These are phyloP conservation scores for Mycena venus DNA, from an alignment of 768 basidiomycete species.

Conservation along the genomic window DNA sequence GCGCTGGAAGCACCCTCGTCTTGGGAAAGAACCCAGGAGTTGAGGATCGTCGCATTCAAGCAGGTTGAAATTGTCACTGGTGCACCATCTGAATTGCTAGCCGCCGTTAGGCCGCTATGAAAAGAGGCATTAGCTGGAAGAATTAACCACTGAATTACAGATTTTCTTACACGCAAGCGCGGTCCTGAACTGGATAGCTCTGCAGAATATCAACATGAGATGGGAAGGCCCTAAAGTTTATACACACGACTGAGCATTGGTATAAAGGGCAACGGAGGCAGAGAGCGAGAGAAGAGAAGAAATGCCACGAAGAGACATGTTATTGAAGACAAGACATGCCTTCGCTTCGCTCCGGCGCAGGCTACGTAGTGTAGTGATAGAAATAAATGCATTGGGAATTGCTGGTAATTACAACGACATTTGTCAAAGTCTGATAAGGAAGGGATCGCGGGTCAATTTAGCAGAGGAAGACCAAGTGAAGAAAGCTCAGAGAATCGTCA, in stretches of 20 bases:
- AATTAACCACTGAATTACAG: not conserved
- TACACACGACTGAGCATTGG: constrained; percentile 20
- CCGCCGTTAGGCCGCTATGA: constrained; percentile 1
- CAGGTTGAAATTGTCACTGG: constrained; percentile 17
- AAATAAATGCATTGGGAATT: no score
- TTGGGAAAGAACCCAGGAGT: constrained; percentile 20
- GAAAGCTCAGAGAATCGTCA: no score
- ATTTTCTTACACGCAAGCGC: not conserved
- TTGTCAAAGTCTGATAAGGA: no score
- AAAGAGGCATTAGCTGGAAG: not conserved
- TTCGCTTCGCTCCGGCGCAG: no score
- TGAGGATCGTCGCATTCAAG: constrained; percentile 8
- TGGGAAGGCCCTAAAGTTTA: not conserved
- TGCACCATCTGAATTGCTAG: constrained; percentile 20
- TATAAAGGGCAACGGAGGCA: not conserved
- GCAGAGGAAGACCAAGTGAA: no score
- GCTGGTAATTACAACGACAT: no score
- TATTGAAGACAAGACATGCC: constrained; percentile 1
- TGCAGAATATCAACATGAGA: not conserved
- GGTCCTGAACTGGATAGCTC: constrained; percentile 5
- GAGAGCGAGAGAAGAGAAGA: not conserved
- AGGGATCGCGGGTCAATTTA: no score
- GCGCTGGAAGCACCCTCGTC: not conserved
- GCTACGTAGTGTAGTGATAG: no score
- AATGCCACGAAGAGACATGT: constrained; percentile 10